Evolutionary conservation across 1,139 yeast species (phyloP).

Genomic region (Kurtzmaniella natalensis): DNA sequence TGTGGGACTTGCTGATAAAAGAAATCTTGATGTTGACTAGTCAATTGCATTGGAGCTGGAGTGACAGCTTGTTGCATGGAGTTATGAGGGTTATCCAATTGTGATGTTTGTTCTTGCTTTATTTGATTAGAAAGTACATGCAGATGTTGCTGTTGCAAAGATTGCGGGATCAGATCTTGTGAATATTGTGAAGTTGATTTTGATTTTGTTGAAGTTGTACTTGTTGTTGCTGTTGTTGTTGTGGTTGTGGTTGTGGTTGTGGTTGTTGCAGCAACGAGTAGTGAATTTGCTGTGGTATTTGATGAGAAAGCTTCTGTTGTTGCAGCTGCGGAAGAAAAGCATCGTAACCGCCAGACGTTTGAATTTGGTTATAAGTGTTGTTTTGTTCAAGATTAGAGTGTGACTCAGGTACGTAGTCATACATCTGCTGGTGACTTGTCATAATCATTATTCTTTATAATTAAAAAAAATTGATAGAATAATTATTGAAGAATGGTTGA

Average conservation of each 20-base stretch:
- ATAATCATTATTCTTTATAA: not conserved
- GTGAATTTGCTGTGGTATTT: not conserved
- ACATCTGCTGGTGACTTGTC: conserved; percentile 1
- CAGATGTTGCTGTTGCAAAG: not conserved
- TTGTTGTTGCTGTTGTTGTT: conserved; percentile 5
- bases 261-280: conserved; percentile 1
- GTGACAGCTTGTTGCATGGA: too few relatives aligned
- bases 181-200: not conserved
- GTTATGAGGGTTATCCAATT: too few relatives aligned
- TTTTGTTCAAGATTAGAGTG: not conserved
- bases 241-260: conserved; percentile 4
- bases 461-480: too few relatives aligned
- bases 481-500: too few relatives aligned
- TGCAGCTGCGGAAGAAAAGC: not conserved
- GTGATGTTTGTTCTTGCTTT: too few relatives aligned
- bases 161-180: not conserved
- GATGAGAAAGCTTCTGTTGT: conserved; percentile 1
- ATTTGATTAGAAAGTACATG: too few relatives aligned
- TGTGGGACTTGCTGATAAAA: not conserved
- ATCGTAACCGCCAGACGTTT: not conserved
- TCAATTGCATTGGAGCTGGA: not conserved
- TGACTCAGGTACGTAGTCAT: not conserved
- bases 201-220: conserved; percentile 1
- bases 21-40: conserved; percentile 16
- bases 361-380: conserved; percentile 1